Evolutionary conservation across 257 asterid species (phyloP), one percentile per base, ranked within the genome.

Genomic region (Solanum lycopersicoides): DNA sequence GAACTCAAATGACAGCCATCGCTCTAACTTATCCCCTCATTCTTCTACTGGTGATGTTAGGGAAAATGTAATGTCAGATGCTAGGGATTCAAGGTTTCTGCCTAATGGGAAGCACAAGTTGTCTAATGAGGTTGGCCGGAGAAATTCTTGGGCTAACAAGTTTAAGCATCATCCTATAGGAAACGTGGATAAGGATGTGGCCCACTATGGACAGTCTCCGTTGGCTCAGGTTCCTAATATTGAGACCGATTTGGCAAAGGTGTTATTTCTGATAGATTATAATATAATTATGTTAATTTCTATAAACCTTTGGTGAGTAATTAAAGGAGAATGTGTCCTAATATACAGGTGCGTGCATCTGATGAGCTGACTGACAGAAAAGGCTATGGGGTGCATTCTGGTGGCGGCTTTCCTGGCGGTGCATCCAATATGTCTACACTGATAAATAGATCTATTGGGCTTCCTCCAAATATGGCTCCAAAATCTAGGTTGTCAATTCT

Each of bases 161-260:
- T 95, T 95, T 94, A 98, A 94, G 82, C 91, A 92, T 90, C 98
- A 96, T 90, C 98, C 98, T 87, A 90, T 94, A 98, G 99, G 98
- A 79, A 94, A 94, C 88, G 83, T 91, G 92, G 96, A 92, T 76
- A 96, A 91, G 87, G 92, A 91, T 88, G 90, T 56, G 83, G 32
- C 88, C 39, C 95, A 93, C 88, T 85, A 87, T 89, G 92, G 92
- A 73, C 94, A 89, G 91, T 89, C 94, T 42, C 80, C 89, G 79
- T 92, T 90, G 87, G 91, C 90, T 90, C 98, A 94, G 92, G 90
- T 89, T 86, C 83, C 92, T 4, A 89, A 86, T 71, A 88, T 86
- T 89, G 90, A 87, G 68, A 35, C 80, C 13, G 91, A 90, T 79
- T 53, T 72, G 68, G 93, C 87, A 60, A 92, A 93, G 93, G 94